These are phyloP conservation scores for Acer saccharum DNA, from an alignment of 345 rosid species.

Conservation along the genomic window DNA sequence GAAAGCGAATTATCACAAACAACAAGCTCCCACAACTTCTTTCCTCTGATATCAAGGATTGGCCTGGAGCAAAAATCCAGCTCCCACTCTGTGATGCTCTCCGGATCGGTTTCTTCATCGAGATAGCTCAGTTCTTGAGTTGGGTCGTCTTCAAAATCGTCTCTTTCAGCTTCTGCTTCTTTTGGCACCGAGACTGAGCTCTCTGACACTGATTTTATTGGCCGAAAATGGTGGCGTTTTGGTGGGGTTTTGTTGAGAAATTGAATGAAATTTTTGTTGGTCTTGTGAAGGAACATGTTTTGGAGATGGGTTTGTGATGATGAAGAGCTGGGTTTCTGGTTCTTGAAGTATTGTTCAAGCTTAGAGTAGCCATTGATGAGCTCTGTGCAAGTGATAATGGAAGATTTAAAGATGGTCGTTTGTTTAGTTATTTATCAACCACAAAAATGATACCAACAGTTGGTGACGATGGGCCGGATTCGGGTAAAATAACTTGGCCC, in stretches of 20 bases:
- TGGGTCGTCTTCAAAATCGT: constrained; percentile 61
- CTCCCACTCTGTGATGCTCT: constrained; percentile 82
- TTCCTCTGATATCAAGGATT: constrained; percentile 83
- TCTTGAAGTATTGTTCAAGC: constrained; percentile 71
- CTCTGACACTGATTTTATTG: constrained; percentile 41
- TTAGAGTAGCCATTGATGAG: constrained; percentile 71
- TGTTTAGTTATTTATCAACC: constrained; percentile 39
- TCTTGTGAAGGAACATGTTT: constrained; percentile 34
- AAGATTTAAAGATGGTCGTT: constrained; percentile 19
- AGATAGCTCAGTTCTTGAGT: constrained; percentile 76
- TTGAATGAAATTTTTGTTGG: constrained; percentile 34
- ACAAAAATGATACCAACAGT: constrained; percentile 18
- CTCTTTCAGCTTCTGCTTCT: constrained; percentile 30
- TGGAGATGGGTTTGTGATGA: constrained; percentile 38
- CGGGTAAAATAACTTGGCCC: not conserved
- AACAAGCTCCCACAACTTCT: constrained; percentile 93
- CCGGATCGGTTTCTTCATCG: constrained; percentile 75
- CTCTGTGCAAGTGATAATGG: constrained; percentile 23
- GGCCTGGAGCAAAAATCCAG: constrained; percentile 96
- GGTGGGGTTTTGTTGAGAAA: constrained; percentile 25
- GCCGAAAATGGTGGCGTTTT: constrained; percentile 38
- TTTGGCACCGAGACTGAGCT: constrained; percentile 59
- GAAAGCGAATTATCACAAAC: constrained; percentile 87
- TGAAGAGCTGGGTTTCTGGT: constrained; percentile 40
- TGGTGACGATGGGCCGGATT: constrained; percentile 13